phyloP scores from a whole-genome alignment of 2,329 filamentous ascomycete genomes.

The Epichloe amarillans region DNA sequence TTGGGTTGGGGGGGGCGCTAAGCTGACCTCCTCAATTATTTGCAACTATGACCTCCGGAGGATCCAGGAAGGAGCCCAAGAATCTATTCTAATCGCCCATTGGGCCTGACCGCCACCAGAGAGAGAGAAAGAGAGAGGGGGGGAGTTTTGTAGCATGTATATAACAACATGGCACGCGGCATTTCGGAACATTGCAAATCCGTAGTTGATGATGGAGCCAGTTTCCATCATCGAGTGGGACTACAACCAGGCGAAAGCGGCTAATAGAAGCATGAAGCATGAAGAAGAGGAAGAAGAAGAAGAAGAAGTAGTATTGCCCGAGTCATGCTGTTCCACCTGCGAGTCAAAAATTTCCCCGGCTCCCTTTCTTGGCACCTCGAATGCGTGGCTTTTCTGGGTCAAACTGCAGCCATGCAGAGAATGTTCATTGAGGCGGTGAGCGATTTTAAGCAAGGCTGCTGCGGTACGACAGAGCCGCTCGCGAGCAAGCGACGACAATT shows the following conservation, averaged over 20 bases:
- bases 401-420: not conserved
- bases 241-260: not conserved
- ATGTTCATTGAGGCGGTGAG: not conserved
- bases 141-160: too few relatives aligned
- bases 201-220: not conserved
- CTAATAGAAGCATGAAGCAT: not conserved
- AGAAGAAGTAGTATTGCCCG: not conserved
- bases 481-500: too few relatives aligned
- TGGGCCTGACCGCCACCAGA: not conserved
- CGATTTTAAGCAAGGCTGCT: not conserved
- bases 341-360: not conserved
- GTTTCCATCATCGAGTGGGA: not conserved
- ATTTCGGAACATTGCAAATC: not conserved
- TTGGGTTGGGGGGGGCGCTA: too few relatives aligned
- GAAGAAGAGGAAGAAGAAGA: not conserved
- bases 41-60: not conserved
- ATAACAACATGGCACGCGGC: too few relatives aligned
- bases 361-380: not conserved
- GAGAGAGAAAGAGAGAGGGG: too few relatives aligned
- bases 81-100: not conserved
- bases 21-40: too few relatives aligned
- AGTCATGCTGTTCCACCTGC: not conserved
- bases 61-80: not conserved
- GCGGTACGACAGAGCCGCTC: too few relatives aligned
- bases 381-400: not conserved